Evolutionary conservation across 345 rosid species (phyloP).

Genomic region (Camelina laxa): DNA sequence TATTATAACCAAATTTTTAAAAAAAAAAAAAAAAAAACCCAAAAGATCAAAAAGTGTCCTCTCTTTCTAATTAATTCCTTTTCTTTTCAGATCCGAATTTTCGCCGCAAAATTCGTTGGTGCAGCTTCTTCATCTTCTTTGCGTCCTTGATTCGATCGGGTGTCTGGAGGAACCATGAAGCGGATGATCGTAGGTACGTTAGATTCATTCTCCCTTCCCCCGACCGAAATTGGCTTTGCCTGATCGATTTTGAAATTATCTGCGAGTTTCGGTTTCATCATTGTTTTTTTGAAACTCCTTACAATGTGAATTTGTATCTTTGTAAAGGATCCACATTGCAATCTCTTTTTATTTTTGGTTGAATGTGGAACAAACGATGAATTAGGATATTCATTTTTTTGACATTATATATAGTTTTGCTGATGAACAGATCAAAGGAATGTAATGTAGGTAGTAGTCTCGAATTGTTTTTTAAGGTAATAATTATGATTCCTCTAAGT

Average conservation of each 20-base stretch:
- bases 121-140: conserved; percentile 25
- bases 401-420: not conserved
- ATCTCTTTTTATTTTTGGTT: too few species aligned
- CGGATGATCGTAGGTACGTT: conserved; percentile 39
- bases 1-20: conserved; percentile 1
- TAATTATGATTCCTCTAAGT: conserved; percentile 24
- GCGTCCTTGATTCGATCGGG: conserved; percentile 29
- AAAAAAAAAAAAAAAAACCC: not conserved
- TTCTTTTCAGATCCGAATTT: conserved; percentile 42
- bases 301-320: conserved; percentile 6
- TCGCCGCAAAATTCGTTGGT: conserved; percentile 32
- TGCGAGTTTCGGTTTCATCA: conserved; percentile 23
- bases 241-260: conserved; percentile 1
- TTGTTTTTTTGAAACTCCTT: conserved; percentile 8
- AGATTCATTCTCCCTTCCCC: not conserved
- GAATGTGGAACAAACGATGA: conserved; percentile 3
- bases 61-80: not conserved
- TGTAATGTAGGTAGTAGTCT: conserved; percentile 10
- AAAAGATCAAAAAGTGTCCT: not conserved
- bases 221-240: conserved; percentile 3
- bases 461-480: conserved; percentile 18
- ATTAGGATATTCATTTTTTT: not conserved
- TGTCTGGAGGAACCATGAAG: conserved; percentile 24
- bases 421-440: not conserved
- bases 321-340: conserved; percentile 28